Conservation (phyloP, 192 early-diverging fungal genomes). For the Umbelopsis sp. region DNA sequence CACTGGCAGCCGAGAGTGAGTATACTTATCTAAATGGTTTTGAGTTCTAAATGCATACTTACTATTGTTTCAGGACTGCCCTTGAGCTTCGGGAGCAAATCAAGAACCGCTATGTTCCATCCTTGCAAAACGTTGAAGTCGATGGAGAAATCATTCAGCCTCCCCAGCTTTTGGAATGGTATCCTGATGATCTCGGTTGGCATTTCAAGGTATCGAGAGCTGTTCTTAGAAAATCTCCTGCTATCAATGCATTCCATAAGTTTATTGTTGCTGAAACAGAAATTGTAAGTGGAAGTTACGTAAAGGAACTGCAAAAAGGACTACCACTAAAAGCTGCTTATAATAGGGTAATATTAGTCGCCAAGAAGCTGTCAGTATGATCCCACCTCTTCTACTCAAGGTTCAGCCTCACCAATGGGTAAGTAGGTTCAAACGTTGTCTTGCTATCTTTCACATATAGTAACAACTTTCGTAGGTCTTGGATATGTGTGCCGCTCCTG, state of each 20-base stretch:
- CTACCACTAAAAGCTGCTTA: background rate
- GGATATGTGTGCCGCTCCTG: slow-evolving; percentile 98
- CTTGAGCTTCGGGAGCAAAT: slow-evolving; percentile 72
- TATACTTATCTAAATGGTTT: background rate
- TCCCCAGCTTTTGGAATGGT: slow-evolving; percentile 82
- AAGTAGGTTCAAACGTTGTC: background rate
- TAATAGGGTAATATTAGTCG: slow-evolving; percentile 88
- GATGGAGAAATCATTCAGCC: slow-evolving; percentile 78
- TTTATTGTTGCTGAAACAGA: slow-evolving; percentile 98
- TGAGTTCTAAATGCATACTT: background rate
- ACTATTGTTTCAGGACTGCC: slow-evolving; percentile 51
- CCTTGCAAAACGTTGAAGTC: slow-evolving; percentile 52
- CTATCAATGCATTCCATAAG: slow-evolving; percentile 82
- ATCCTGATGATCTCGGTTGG: slow-evolving; percentile 93
- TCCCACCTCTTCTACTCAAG: slow-evolving; percentile 92
- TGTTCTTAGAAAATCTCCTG: slow-evolving; percentile 75
- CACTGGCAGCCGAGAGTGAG: slow-evolving; percentile 81
- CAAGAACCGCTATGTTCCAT: slow-evolving; percentile 54
- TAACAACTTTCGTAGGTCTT: slow-evolving; percentile 41
- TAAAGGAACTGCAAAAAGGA: background rate
- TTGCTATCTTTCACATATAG: background rate
- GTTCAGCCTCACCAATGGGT: slow-evolving; percentile 86
- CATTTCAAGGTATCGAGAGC: slow-evolving; percentile 76
- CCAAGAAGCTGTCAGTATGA: slow-evolving; percentile 98
- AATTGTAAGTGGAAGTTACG: slow-evolving; percentile 46